Evolutionary conservation across 2,329 filamentous ascomycete genomes (phyloP).

Genomic region (Thielaviopsis euricoi): DNA sequence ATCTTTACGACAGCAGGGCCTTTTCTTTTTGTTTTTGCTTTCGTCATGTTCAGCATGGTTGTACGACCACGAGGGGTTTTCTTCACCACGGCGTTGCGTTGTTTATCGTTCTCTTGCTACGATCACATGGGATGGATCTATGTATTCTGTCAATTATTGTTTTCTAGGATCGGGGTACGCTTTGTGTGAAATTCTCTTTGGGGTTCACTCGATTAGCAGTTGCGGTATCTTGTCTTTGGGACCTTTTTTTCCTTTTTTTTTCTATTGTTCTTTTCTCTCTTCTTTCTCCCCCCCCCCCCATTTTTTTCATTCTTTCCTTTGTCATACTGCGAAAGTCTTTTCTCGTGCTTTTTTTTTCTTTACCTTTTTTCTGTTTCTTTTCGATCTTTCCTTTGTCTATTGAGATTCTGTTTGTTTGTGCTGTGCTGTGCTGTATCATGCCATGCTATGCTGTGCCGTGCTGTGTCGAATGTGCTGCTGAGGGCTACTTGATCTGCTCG

Average conservation of each 20-base stretch:
- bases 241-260: neutral
- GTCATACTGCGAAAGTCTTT: conserved; percentile 2
- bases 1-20: conserved; percentile 4
- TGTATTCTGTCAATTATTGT: conserved; percentile 11
- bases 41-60: conserved; percentile 12
- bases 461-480: neutral
- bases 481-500: neutral
- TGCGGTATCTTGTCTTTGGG: conserved; percentile 5
- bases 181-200: conserved; percentile 8
- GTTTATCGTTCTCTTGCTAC: conserved; percentile 10
- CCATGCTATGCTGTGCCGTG: neutral
- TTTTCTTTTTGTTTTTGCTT: conserved; percentile 8
- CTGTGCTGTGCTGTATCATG: conserved; percentile 1
- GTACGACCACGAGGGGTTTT: conserved; percentile 9
- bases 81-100: conserved; percentile 11
- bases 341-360: neutral
- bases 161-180: conserved; percentile 4
- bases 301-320: conserved; percentile 6
- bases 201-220: conserved; percentile 8
- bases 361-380: neutral
- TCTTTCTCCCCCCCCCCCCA: too few relatives aligned
- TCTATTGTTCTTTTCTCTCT: neutral
- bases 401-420: conserved; percentile 1
- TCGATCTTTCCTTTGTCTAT: conserved; percentile 4
- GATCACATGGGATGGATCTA: conserved; percentile 9